These are phyloP conservation scores for Metarhizium robertsii DNA, from an alignment of 2,329 filamentous ascomycete species.

Conservation along the genomic window DNA sequence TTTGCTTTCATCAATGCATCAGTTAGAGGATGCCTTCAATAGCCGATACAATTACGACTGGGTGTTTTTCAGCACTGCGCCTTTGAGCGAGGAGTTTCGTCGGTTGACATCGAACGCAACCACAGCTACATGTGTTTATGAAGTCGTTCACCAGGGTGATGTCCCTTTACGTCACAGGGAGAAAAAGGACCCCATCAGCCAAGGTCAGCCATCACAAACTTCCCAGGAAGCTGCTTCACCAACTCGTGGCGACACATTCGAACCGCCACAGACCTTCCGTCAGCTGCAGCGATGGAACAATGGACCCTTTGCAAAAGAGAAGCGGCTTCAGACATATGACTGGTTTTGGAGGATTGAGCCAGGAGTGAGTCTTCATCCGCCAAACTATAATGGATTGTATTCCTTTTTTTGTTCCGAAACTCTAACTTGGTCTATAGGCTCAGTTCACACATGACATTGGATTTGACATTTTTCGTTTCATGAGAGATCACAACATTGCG, in stretches of 20 bases:
- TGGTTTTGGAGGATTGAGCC: conserved; percentile 55
- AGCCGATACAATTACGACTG: conserved; percentile 76
- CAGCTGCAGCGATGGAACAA: conserved; percentile 79
- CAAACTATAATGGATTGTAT: not conserved
- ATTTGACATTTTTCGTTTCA: conserved; percentile 80
- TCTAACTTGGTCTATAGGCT: conserved; percentile 25
- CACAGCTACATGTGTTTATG: conserved; percentile 61
- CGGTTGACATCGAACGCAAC: conserved; percentile 56
- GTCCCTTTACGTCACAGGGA: conserved; percentile 40
- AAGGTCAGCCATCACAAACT: conserved; percentile 1
- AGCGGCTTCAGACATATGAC: conserved; percentile 51
- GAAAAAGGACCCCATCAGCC: not conserved
- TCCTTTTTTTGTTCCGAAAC: too few relatives aligned
- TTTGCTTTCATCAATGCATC: conserved; percentile 38
- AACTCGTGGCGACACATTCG: conserved; percentile 34
- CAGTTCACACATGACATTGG: conserved; percentile 53
- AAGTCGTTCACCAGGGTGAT: conserved; percentile 65
- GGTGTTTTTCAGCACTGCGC: conserved; percentile 78
- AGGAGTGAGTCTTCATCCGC: conserved; percentile 33
- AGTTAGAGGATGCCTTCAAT: conserved; percentile 56
- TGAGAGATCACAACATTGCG: conserved; percentile 74
- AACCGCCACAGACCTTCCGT: conserved; percentile 55
- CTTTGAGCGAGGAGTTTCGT: conserved; percentile 72
- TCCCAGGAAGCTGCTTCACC: not conserved
- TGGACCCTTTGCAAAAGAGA: conserved; percentile 72